phyloP scores from a whole-genome alignment of 768 basidiomycete genomes.

The Tylopilus sp. region DNA sequence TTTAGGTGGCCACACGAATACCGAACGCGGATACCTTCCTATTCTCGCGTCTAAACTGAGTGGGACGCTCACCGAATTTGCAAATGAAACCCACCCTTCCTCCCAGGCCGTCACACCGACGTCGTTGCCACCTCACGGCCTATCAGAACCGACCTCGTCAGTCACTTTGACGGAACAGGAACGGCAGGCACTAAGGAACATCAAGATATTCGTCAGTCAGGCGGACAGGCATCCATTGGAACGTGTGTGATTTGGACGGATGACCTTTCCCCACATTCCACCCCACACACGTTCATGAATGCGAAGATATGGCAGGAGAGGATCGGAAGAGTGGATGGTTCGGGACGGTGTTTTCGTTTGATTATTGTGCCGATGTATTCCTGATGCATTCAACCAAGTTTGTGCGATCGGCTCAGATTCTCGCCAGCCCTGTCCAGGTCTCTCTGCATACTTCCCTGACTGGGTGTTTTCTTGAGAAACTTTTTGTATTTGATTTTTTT shows the following conservation, averaged over 20 bases:
- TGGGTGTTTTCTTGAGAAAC: conserved; percentile 10
- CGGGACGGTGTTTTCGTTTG: not conserved
- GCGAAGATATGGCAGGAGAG: conserved; percentile 4
- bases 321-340: not conserved
- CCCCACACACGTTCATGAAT: not conserved
- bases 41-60: conserved; percentile 65
- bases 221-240: conserved; percentile 73
- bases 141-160: conserved; percentile 15
- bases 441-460: not conserved
- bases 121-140: conserved; percentile 25
- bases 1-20: conserved; percentile 87
- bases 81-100: conserved; percentile 14
- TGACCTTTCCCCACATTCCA: not conserved
- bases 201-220: conserved; percentile 69
- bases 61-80: conserved; percentile 41
- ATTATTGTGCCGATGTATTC: not conserved
- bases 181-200: conserved; percentile 21
- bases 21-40: conserved; percentile 90
- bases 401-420: not conserved
- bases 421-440: not conserved
- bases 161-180: conserved; percentile 31
- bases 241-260: conserved; percentile 46
- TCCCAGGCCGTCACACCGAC: conserved; percentile 16
- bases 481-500: conserved; percentile 23
- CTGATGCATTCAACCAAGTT: not conserved